Evolutionary conservation across 2,329 filamentous ascomycete genomes (phyloP), one percentile per base, ranked within the genome.

Genomic region (Monosporascus sp.): DNA sequence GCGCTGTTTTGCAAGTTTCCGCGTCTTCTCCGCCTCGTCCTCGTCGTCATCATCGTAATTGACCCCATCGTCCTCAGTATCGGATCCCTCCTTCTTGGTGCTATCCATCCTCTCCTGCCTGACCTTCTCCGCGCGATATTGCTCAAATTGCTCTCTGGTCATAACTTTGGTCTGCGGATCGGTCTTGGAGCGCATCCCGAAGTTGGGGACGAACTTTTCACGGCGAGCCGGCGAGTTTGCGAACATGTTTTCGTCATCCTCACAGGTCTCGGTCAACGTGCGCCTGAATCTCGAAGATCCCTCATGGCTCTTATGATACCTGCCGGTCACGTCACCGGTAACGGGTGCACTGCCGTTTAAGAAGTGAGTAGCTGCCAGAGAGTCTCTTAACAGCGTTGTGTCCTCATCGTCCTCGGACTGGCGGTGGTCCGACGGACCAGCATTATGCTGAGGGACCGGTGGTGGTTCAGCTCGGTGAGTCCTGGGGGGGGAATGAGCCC

Each of bases 61-160:
- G 17, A 77, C 78, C 20, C 74, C 73, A 5, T 81, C 77, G 20
- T 66, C 67, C 55, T 71, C 59, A 37, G 17, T 64, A 53, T 72
- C 61, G 7, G 65, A 62, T 71, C 77, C 62, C 73, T 75, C 27
- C 69, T 75, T 36, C 67, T 65, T 51, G 57, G 54, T 70, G 44
- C 67, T 67, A 27, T 64, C 72, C 61, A 73, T 72, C 56, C 70
- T 77, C 38, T 76, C 76, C 52, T 80, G 76, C n/a, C 83, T 78
- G 59, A 86, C 85, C 64, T 89, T 86, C 65, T 94, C 87, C 63
- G 86, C 80, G 57, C 85, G 82, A 63, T 92, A 93, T 59, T 81
- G 81, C 67, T 96, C 90, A 61, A 95, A 96, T 67, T 96, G 85
- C 11, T 86, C 89, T 1, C 88, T 88, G 2, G 91, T 96, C 89